Evolutionary conservation across 2,329 filamentous ascomycete genomes (phyloP), one percentile per base, ranked within the genome.

Genomic region (Arachnomyces sp.): DNA sequence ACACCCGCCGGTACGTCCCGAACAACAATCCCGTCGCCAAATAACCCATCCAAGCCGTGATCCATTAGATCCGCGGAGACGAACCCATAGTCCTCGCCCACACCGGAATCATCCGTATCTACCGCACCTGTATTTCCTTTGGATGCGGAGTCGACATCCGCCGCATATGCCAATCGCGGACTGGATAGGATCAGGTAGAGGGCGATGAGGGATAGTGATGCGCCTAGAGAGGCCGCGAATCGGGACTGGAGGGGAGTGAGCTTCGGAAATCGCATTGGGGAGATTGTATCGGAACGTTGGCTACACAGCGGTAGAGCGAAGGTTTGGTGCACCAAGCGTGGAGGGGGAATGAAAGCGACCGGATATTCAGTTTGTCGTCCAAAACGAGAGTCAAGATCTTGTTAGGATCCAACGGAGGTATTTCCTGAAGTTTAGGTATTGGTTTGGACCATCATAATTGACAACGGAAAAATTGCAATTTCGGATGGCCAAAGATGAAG

Each of bases 221-320:
- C 77, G 52, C 75, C 68, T 39, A 83, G 58, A 42, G 81, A 84
- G 53, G 80, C 78, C 56, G 76, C 75, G 55, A 86, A 75, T 57
- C 83, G 81, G 65, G 80, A 82, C 68, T 85, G 84, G 51, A 85
- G 68, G 54, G 75, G 78, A 59, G 75, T 80, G 61, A 82, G 73
- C 62, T 80, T 62, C 34, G 52, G 59, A 33, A 55, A 49, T 48
- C 56, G 60, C 65, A 68, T 68, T 51, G 28, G 52, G 55, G 50
- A 40, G 42, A n/a, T n/a, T 28, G 12, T 49, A 43, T 30, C 44
- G 40, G 21, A 25, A 25, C 9, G 21, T 9, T 9, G 21, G 21
- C 9, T 25, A 9, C 9, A 25, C 21, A 9, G 9, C 9, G 21
- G 21, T 5, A 9, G 9, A 25, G 21, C 21, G 21, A 25, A 25